Evolutionary conservation across 225 moss, liverwort and hornwort genomes (phyloP).

Genomic region (Anthoceros angustus): DNA sequence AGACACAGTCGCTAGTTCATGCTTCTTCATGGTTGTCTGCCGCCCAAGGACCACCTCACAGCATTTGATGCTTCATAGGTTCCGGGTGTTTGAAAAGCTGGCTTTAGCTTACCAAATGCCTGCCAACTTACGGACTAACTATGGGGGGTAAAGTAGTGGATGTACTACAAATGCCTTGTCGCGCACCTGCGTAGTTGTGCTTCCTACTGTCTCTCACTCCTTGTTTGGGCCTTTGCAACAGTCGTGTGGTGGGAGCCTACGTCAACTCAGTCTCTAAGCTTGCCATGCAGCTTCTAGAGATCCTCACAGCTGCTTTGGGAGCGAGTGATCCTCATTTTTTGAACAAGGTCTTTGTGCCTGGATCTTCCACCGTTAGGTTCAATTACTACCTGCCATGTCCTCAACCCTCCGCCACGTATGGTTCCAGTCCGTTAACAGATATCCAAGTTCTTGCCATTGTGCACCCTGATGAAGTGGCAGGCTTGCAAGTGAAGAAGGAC

Average conservation of each 20-base stretch:
- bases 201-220: neutral
- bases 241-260: neutral
- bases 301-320: neutral
- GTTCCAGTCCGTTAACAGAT: neutral
- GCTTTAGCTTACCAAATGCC: too few relatives aligned
- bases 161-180: neutral
- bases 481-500: neutral
- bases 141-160: neutral
- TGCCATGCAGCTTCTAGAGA: neutral
- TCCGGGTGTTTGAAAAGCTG: too few relatives aligned
- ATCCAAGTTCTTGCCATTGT: neutral
- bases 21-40: too few relatives aligned
- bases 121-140: too few relatives aligned
- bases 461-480: neutral
- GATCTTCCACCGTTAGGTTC: neutral
- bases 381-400: constrained; percentile 2
- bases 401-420: neutral
- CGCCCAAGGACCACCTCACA: too few relatives aligned
- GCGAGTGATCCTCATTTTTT: neutral
- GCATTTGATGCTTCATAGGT: too few relatives aligned
- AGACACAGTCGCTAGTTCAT: too few relatives aligned
- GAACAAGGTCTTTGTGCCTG: neutral
- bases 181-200: neutral
- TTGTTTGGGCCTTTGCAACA: neutral
- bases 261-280: neutral